Percentiles rank a stretch among this genome's conserved stretches.
These are phyloP conservation scores for Fusarium cicatricum DNA, from an alignment of 2,329 filamentous ascomycete species.

Conservation along the genomic window DNA sequence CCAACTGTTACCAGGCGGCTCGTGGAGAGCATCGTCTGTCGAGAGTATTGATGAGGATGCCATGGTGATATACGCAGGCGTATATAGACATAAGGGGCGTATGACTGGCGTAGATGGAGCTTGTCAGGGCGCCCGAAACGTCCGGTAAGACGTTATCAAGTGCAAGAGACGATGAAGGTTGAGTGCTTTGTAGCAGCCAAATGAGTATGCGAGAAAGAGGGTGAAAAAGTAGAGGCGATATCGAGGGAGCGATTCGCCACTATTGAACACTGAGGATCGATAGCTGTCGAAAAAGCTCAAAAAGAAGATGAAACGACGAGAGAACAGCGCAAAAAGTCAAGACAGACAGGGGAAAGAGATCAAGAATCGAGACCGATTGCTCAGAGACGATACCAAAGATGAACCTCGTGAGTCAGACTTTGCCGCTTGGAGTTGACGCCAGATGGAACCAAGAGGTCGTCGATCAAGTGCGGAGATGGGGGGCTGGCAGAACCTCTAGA, in stretches of 20 bases:
- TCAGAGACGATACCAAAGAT: not conserved
- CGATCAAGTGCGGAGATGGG: slow-evolving; percentile 24
- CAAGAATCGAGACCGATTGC: not conserved
- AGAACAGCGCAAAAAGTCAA: not conserved
- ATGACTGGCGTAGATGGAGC: not conserved
- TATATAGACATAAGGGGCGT: slow-evolving; percentile 17
- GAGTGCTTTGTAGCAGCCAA: not conserved
- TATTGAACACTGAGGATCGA: not conserved
- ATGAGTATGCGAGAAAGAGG: not conserved
- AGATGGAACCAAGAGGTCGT: slow-evolving; percentile 7
- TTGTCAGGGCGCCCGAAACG: slow-evolving; percentile 4
- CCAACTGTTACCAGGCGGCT: slow-evolving; percentile 26
- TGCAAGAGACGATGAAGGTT: not conserved
- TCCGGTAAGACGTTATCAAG: not conserved
- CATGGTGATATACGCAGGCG: slow-evolving; percentile 18
- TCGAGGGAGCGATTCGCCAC: slow-evolving; percentile 14
- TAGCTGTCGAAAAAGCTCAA: not conserved
- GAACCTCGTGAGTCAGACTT: slow-evolving; percentile 23
- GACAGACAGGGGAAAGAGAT: not conserved
- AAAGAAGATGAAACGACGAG: not conserved
- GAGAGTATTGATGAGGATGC: slow-evolving; percentile 15
- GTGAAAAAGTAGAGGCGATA: not conserved
- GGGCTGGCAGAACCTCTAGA: slow-evolving; percentile 8
- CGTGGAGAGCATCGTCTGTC: slow-evolving; percentile 25
- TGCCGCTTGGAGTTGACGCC: slow-evolving; percentile 15